Evolutionary conservation across 192 early-diverging fungal species (phyloP).

Genomic region (Pilobolus umbonatus): DNA sequence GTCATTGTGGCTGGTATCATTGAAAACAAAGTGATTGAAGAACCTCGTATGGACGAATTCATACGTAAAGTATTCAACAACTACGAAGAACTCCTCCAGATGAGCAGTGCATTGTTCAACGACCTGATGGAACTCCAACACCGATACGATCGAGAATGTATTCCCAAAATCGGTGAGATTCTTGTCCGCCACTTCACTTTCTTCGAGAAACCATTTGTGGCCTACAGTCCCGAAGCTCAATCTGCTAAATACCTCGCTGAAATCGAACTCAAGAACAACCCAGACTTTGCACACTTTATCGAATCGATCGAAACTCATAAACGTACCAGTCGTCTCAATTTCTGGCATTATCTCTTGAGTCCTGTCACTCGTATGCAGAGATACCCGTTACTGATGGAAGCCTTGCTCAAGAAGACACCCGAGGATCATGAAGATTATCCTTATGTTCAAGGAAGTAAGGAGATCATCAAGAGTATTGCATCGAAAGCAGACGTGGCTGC

Average conservation of each 20-base stretch:
- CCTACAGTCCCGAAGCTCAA: constrained; percentile 79
- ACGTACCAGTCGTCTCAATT: constrained; percentile 20
- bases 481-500: constrained; percentile 1
- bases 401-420: constrained; percentile 77
- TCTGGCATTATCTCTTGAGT: constrained; percentile 52
- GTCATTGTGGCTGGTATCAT: constrained; percentile 9
- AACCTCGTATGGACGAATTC: constrained; percentile 57
- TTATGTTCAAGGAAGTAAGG: constrained; percentile 41
- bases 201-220: constrained; percentile 69
- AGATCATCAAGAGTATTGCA: constrained; percentile 9
- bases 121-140: constrained; percentile 50
- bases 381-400: constrained; percentile 81
- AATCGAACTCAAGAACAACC: constrained; percentile 64
- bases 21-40: constrained; percentile 15
- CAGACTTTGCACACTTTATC: constrained; percentile 67
- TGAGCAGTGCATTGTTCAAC: constrained; percentile 55
- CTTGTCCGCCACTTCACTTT: constrained; percentile 66
- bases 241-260: constrained; percentile 78
- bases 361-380: constrained; percentile 83
- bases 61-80: constrained; percentile 77
- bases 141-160: constrained; percentile 55
- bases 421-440: constrained; percentile 73
- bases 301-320: constrained; percentile 33
- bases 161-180: constrained; percentile 77
- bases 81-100: constrained; percentile 23